Conservation (phyloP, 768 basidiomycete genomes). For the Kwoniella dendrophila region DNA sequence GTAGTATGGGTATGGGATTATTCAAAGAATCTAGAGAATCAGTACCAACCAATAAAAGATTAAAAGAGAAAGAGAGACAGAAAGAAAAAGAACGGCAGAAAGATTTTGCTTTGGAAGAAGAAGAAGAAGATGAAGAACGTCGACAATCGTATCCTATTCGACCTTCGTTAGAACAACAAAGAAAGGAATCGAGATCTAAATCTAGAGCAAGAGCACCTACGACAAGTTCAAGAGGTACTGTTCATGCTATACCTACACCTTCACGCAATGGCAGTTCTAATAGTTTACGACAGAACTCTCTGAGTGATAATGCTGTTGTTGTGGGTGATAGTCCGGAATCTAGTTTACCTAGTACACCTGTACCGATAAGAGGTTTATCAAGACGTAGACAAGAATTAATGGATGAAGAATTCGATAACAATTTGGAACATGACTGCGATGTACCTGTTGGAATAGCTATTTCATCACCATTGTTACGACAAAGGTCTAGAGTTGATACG, state of each 20-base stretch:
- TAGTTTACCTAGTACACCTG: constrained; percentile 14
- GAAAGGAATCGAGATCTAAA: background rate
- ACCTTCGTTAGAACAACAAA: background rate
- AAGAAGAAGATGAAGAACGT: constrained; percentile 16
- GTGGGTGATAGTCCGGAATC: background rate
- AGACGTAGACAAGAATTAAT: constrained; percentile 5
- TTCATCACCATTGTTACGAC: constrained; percentile 23
- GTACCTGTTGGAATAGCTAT: constrained; percentile 12
- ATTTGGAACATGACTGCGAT: background rate
- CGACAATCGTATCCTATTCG: background rate
- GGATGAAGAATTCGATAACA: constrained; percentile 13
- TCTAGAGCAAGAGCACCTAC: constrained; percentile 12
- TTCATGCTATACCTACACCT: background rate
- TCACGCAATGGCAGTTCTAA: background rate
- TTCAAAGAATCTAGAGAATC: constrained; percentile 55
- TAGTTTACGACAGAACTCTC: constrained; percentile 5
- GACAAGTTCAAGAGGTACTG: background rate
- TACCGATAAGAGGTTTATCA: constrained; percentile 15
- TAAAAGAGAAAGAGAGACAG: constrained; percentile 19
- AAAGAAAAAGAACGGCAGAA: constrained; percentile 21
- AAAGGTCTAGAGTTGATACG: background rate
- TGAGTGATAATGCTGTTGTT: background rate
- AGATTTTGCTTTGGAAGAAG: constrained; percentile 6
- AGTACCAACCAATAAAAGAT: constrained; percentile 17
- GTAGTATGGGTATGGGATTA: constrained; percentile 57